Evolutionary conservation across 441 rosid genomes (phyloP).

Genomic region (Brassica hybrid): DNA sequence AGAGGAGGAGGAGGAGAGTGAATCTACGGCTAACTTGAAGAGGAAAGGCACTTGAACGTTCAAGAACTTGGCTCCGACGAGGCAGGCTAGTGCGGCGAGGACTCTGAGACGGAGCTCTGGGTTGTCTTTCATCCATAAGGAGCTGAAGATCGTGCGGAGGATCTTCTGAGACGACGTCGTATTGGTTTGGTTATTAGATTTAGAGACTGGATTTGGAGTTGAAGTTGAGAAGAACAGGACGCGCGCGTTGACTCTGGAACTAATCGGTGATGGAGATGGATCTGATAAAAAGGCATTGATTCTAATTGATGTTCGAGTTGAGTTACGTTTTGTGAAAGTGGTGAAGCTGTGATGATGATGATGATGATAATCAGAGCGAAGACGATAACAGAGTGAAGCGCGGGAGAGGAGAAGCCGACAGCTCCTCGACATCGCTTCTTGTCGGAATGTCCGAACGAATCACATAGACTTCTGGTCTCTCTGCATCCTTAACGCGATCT

Average conservation of each 20-base stretch:
- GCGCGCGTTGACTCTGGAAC: constrained; percentile 48
- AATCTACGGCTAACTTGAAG: constrained; percentile 87
- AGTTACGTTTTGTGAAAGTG: constrained; percentile 20
- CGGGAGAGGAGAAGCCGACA: constrained; percentile 32
- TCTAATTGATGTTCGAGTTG: constrained; percentile 8
- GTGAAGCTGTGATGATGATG: background rate
- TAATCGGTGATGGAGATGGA: constrained; percentile 42
- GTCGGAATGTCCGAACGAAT: constrained; percentile 13
- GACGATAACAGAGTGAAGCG: constrained; percentile 20
- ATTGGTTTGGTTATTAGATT: constrained; percentile 22
- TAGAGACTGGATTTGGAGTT: constrained; percentile 37
- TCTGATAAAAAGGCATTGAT: constrained; percentile 48
- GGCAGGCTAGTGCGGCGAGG: constrained; percentile 72
- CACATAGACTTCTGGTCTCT: constrained; percentile 21
- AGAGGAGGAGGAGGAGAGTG: constrained; percentile 62
- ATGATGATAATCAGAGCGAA: constrained; percentile 19
- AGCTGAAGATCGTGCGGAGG: constrained; percentile 67
- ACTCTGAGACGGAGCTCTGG: constrained; percentile 82
- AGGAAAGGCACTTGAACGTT: constrained; percentile 96
- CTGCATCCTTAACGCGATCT: background rate
- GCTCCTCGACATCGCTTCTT: constrained; percentile 25
- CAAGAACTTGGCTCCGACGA: constrained; percentile 81
- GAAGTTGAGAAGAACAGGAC: constrained; percentile 51
- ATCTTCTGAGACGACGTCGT: constrained; percentile 50
- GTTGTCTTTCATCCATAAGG: constrained; percentile 86